phyloP scores from a whole-genome alignment of 2,329 filamentous ascomycete genomes.

The Cytospora paraplurivora region DNA sequence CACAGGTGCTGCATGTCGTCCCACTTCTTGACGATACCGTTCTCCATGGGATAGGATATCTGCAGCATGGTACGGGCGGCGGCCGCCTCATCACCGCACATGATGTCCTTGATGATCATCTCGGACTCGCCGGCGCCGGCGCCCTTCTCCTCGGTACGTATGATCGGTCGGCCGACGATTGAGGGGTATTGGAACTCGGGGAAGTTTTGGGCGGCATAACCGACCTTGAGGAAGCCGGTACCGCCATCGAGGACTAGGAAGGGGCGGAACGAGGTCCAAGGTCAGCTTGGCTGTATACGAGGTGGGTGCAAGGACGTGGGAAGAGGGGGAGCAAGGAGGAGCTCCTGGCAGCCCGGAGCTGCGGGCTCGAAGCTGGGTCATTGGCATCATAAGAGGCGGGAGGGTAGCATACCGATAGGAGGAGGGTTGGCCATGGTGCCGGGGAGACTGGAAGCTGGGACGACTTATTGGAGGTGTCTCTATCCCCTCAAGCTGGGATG shows the following conservation, averaged over 20 bases:
- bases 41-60: conserved; percentile 99
- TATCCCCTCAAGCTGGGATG: neutral
- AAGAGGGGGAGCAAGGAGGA: neutral
- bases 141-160: conserved; percentile 87
- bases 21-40: conserved; percentile 99
- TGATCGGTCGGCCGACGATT: conserved; percentile 95
- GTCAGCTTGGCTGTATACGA: neutral
- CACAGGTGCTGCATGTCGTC: conserved; percentile 99
- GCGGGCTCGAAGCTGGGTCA: neutral
- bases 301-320: neutral
- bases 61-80: conserved; percentile 96
- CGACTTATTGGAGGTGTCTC: neutral
- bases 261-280: neutral
- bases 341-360: neutral
- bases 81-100: conserved; percentile 98
- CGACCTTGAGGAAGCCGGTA: conserved; percentile 99
- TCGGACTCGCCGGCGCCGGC: conserved; percentile 45
- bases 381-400: neutral
- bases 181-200: conserved; percentile 98
- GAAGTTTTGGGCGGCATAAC: conserved; percentile 99
- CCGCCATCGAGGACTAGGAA: conserved; percentile 92
- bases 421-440: conserved; percentile 53
- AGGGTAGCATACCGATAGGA: conserved; percentile 54
- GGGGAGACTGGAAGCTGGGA: conserved; percentile 34
- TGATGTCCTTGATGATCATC: conserved; percentile 90